Evolutionary conservation across 257 asterid species (phyloP).

Genomic region (Solanum piurae): DNA sequence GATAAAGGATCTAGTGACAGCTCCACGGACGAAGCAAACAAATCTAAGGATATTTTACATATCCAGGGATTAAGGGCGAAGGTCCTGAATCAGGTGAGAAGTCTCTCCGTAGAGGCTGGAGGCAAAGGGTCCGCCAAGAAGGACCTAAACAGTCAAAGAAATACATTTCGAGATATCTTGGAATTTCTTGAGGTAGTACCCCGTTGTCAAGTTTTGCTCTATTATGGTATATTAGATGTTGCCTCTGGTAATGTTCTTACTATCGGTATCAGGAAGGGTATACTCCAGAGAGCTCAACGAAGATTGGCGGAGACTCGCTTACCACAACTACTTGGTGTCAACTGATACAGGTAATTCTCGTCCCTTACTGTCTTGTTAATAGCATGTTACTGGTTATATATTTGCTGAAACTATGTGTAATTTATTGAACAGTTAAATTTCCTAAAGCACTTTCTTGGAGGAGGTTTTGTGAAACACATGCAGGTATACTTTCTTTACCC

Average conservation of each 20-base stretch:
- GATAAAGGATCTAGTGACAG: conserved; percentile 37
- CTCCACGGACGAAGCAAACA: conserved; percentile 34
- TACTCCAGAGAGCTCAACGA: conserved; percentile 52
- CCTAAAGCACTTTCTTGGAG: conserved; percentile 86
- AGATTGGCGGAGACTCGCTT: conserved; percentile 71
- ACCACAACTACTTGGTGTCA: conserved; percentile 63
- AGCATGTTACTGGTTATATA: neutral
- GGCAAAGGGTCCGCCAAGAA: conserved; percentile 90
- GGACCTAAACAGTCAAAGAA: conserved; percentile 80
- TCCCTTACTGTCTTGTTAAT: neutral
- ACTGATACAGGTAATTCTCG: conserved; percentile 47
- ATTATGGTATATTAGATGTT: neutral
- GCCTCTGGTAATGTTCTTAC: neutral
- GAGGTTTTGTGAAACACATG: conserved; percentile 95
- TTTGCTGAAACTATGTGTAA: neutral
- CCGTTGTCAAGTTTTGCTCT: neutral
- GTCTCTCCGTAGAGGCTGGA: conserved; percentile 77
- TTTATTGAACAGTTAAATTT: conserved; percentile 51
- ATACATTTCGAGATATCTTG: conserved; percentile 67
- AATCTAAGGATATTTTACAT: conserved; percentile 32
- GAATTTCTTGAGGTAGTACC: conserved; percentile 76
- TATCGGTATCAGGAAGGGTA: conserved; percentile 44
- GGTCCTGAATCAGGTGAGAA: conserved; percentile 59
- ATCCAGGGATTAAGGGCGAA: conserved; percentile 63
- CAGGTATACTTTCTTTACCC: conserved; percentile 36